Base-by-base conservation (phyloP, 2,329 filamentous ascomycete species). In the Apiospora kogelbergensis region DNA sequence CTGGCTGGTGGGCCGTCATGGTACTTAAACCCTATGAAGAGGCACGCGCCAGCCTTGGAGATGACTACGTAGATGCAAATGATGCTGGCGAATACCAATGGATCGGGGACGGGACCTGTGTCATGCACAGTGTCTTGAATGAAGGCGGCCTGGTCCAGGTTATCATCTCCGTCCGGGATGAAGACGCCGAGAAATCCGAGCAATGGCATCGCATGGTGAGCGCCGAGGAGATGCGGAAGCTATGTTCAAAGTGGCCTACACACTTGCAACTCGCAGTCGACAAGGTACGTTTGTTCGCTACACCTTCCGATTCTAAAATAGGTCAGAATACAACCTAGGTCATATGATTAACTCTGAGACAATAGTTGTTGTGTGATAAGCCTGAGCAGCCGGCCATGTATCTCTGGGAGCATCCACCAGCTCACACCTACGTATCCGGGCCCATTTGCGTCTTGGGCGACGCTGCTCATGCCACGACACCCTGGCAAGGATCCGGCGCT, bases 401-500 rank as follows among this genome's bases (percentile, higher is more conserved):
- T 26, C 46, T 53, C 2, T 53, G 46, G 46, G 60, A 64, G n/a
- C 60, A 64, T 20, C 60, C 30, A 1, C 63, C 67, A 1, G 45
- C 63, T 1, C 67, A 15, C 5, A 65, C 63, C 1, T 66, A 65
- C 45, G 65, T 45, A 30, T 66, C 57, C 2, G 67, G 67, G 3
- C 67, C 63, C 3, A 30, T 68, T 4, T 68, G 67, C n/a, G 45
- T 68, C 1, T 24, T 37, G 0, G 67, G 67, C 37, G 67, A 68
- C 30, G 67, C 67, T 11, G 67, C 67, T 9, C 67, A 68, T n/a
- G 67, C 67, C 15, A 68, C 63, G 1, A 66, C 67, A 9, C 67
- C 67, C 4, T 64, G 60, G 40, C 45, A 68, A n/a, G 67, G 67
- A 17, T 46, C 67, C 6, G 67, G 67, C 15, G 67, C 45, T 3